Evolutionary conservation across 1,139 yeast genomes (phyloP), one percentile per base, ranked within the genome.

Genomic region (Saccharomycopsis phalli): DNA sequence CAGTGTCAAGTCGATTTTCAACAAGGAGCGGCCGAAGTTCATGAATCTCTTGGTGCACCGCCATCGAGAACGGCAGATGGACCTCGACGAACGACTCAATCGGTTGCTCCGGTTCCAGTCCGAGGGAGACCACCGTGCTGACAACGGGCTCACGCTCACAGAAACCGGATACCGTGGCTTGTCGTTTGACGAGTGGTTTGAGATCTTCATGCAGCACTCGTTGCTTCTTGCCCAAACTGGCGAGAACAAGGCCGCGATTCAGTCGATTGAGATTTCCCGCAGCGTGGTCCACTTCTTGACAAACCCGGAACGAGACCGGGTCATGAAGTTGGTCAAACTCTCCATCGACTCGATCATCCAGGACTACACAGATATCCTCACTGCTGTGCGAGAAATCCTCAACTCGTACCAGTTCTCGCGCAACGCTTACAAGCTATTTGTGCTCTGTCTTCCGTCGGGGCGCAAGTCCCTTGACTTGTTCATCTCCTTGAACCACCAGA

Each of bases 401-500:
- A 72, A 77, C 46, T 69, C 71, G 19, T 76, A 74, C 51, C 95
- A 84, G 56, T 86, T 88, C 57, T 75, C 83, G 21, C 78, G 83
- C 31, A 77, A 76, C 47, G 69, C 77, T 0, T 69, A 76, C 50
- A 74, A 78, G 46, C 58, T 86, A 25, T 86, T 84, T 56, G 61
- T 81, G 52, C 72, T 81, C 37, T 69, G 84, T 38, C 75, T 80
- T 46, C 64, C 80, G 2, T 74, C 93, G 0, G 83, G 88, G 1
- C 59, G 65, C 7, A 65, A 66, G 11, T 71, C 77, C 11, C 65
- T 73, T 56, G 80, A 72, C 29, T 63, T 71, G 4, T 80, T 80
- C 55, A 76, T 84, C 36, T 78, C 81, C 40, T 76, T 84, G 32
- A 83, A 83, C 46, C 91, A 86, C 53, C 97, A 88, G 53, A 91